Evolutionary conservation across 208 protist species (phyloP), one percentile per base, ranked within the genome.

Genomic region (Wallacemonas collosoma): DNA sequence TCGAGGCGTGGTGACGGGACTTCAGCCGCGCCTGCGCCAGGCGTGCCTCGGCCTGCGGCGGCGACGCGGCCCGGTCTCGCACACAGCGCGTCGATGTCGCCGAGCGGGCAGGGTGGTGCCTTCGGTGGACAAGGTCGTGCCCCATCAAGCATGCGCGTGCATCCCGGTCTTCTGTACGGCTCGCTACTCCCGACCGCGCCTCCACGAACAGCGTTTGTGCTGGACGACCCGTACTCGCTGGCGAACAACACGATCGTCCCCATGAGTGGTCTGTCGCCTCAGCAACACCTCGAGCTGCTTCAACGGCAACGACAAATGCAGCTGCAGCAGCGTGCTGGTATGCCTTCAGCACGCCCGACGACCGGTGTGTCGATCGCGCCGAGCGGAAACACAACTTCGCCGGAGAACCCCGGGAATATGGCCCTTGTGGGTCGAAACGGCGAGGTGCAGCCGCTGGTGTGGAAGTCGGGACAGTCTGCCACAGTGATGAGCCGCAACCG

Each of bases 401-500:
- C 71, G 35, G 58, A 74, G 26, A 58, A 66, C 38, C 53, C 63
- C 12, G 45, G 39, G 1, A 3, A n/a, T 63, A 45, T 67, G 41
- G 78, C 79, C 17, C 56, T 79, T 26, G 71, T 79, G 17, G 80
- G 77, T 11, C 53, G 67, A 3, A 47, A 41, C 64, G 39, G 63
- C 11, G 74, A 72, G 2, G 79, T 80, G 56, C 68, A 87, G 76
- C 81, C 73, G 65, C 79, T 91, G 39, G 82, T 88, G 67, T 94
- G 89, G 87, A 83, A 82, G 69, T 92, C 86, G 0, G 80, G 85
- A 60, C 83, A 72, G 68, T 71, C 78, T 12, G 86, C 77, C 36
- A 69, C 45, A 54, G 82, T 94, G 36, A 71, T 79, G n/a, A 57
- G 80, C 55, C 75, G 78, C 45, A 75, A 45, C 54, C 57, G 72